Evolutionary conservation across 805 yeast species (phyloP), one percentile per base, ranked within the genome.

Genomic region (Wickerhamiella siamensis): DNA sequence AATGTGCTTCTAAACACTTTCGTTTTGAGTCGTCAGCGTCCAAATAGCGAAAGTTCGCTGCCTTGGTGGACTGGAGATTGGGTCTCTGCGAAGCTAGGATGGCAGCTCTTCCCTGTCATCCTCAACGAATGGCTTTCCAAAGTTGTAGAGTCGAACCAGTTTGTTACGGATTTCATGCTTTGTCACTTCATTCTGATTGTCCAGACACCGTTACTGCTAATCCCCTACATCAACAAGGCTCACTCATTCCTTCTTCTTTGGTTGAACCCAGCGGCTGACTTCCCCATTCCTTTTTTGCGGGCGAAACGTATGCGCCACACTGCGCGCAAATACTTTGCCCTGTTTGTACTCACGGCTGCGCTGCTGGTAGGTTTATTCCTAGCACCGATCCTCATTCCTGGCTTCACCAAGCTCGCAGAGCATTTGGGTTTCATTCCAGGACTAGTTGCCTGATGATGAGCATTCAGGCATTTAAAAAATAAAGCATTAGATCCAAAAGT

Each of bases 171-270:
- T 64, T 87, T 84, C 60, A 67, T 83, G 34, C 68, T 83, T 53
- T 94, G 95, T 41, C 96, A 87, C 57, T 55, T 78, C 50, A 67
- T 87, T 39, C 69, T 86, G 55, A 77, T 82, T 66, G 66, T 74
- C 50, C 95, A 86, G 65, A 70, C 79, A 58, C 96, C 96, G 55
- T 57, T 86, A 33, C 65, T 87, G 48, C 67, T 72, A 43, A 65
- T 84, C 51, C 97, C 97, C 55, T 70, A 72, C 55, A 65, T 84
- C 57, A 95, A 87, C 65, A 78, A 78, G 67, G 77, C 86, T 82
- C 97, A 87, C 62, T 81, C 95, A 27, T 72, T 83, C 53, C 81
- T 86, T 87, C 70, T 87, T 62, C 81, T 87, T 74, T 87, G 97
- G 97, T 75, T 87, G 65, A 79, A 79, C 61, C 96, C 95, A 49